phyloP scores from a whole-genome alignment of 257 asterid species.

The Ilex aquifolium region DNA sequence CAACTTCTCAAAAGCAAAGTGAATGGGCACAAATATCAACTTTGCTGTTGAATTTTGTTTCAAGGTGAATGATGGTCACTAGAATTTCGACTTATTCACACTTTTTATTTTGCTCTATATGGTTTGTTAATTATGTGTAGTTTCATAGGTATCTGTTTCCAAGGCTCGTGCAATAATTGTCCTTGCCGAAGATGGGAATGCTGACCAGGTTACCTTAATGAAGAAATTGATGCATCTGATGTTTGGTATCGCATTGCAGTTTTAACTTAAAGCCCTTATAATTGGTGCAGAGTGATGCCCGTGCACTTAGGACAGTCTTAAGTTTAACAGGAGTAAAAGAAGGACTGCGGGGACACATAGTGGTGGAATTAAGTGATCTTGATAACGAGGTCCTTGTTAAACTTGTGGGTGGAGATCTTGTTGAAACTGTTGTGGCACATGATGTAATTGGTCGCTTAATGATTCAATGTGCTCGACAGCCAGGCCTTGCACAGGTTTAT shows the following conservation, averaged over 20 bases:
- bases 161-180: constrained; percentile 91
- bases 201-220: constrained; percentile 62
- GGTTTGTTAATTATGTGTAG: constrained; percentile 24
- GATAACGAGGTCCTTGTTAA: constrained; percentile 88
- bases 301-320: constrained; percentile 84
- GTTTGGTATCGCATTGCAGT: background rate
- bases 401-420: constrained; percentile 88
- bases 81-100: background rate
- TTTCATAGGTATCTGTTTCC: constrained; percentile 74
- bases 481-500: constrained; percentile 85
- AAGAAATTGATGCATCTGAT: constrained; percentile 18
- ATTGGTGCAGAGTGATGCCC: constrained; percentile 81
- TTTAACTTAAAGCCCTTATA: constrained; percentile 7
- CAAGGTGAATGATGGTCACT: background rate
- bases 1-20: too few relatives aligned
- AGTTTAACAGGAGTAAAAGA: constrained; percentile 93
- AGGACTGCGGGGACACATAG: constrained; percentile 78
- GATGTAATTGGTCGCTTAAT: constrained; percentile 89
- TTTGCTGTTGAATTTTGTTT: too few relatives aligned
- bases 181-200: constrained; percentile 93
- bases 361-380: constrained; percentile 87
- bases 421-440: constrained; percentile 93
- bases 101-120: constrained; percentile 3
- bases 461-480: constrained; percentile 96
- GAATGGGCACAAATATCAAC: too few relatives aligned